Conservation (phyloP, 2,329 filamentous ascomycete genomes). For the Aspergillaceae sp. region DNA sequence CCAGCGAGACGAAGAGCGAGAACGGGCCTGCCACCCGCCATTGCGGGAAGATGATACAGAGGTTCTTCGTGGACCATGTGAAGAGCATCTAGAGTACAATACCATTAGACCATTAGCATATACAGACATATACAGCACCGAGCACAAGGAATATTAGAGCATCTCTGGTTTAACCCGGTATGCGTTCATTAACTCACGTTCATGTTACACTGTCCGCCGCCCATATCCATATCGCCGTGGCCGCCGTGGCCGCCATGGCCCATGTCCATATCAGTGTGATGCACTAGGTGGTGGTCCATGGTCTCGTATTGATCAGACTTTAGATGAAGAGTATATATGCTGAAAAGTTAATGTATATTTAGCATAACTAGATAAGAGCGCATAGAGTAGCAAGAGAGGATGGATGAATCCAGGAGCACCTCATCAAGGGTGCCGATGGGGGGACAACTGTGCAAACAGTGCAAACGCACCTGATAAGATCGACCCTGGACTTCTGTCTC, state of each 20-base stretch:
- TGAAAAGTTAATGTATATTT: too few species aligned
- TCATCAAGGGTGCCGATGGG: too few species aligned
- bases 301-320: too few species aligned
- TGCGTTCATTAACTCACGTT: conserved; percentile 52
- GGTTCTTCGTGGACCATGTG: conserved; percentile 86
- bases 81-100: conserved; percentile 71
- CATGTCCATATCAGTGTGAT: conserved; percentile 33
- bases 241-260: conserved; percentile 42
- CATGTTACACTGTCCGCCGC: conserved; percentile 66
- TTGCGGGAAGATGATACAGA: conserved; percentile 89
- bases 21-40: conserved; percentile 74
- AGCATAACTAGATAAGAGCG: too few species aligned
- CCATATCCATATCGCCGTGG: conserved; percentile 52
- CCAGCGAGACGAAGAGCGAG: conserved; percentile 71
- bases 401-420: too few species aligned
- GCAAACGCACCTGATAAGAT: conserved; percentile 26
- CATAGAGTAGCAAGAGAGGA: background rate
- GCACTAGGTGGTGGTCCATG: conserved; percentile 34
- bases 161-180: too few species aligned
- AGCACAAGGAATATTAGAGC: too few species aligned
- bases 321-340: too few species aligned
- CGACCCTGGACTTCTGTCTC: background rate
- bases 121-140: too few species aligned
- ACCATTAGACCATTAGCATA: too few species aligned
- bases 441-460: conserved; percentile 22